Base-by-base conservation (phyloP, 768 basidiomycete species). In the Coprinopsis cinerea region DNA sequence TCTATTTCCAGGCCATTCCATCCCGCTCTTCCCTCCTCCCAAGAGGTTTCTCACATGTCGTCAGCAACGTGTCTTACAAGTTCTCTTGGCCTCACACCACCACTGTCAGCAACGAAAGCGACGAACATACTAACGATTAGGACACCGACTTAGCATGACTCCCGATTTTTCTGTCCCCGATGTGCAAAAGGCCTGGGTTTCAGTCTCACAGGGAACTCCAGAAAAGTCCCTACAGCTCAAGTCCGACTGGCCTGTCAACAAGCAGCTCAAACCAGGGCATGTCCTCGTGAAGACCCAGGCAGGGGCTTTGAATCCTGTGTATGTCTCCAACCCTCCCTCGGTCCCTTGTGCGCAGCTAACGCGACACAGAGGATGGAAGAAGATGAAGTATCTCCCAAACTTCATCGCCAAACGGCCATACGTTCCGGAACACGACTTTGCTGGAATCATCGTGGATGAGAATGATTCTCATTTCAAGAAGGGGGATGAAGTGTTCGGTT, bases 281-380 rank as follows among this genome's bases (percentile, higher is more conserved):
- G 69, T 70, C 10, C 57, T 72, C 13, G 60, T 68, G 39, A 65
- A 62, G 49, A 59, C 70, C 4, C 69, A 70, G 32, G 70, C 67
- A 26, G 68, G 74, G 0, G 82, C 83, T 0, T 67, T 89, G 35
- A 91, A 91, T 57, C 85, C 85, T 1, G 72, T 81, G 80, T 85
- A 61, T 53, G 76, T 35, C n/a, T n/a, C n/a, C n/a, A 2, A 17
- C 25, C 9, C 30, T 42, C 28, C n/a, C n/a, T n/a, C n/a, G n/a
- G n/a, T n/a, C n/a, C n/a, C n/a, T n/a, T n/a, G n/a, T n/a, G n/a
- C n/a, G n/a, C n/a, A 52, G 24, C 5, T 37, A 27, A n/a, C 34
- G 18, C n/a, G n/a, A n/a, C n/a, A n/a, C 54, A 85, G 84, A 28
- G 82, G 77, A 0, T 82, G 74, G 61, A 87, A 86, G 58, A 0